Evolutionary conservation across 1,284 basidiomycete genomes (phyloP).

Genomic region (Ustilago vetiveriae): DNA sequence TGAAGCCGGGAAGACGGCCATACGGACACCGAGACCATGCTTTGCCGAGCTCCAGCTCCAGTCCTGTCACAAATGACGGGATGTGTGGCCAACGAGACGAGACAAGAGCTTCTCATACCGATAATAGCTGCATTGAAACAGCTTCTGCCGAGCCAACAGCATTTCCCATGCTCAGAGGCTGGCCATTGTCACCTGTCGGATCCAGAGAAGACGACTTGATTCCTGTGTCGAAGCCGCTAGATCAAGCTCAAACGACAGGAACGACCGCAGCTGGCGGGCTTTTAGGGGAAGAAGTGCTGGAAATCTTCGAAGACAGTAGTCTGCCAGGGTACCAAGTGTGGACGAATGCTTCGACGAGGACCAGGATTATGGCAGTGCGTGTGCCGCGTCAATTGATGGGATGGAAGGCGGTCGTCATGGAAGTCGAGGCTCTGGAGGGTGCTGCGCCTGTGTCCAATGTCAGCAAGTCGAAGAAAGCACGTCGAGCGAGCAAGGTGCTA

Average conservation of each 20-base stretch:
- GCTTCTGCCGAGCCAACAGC: background rate
- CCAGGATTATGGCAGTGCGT: conserved; percentile 6
- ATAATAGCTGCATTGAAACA: too few species aligned
- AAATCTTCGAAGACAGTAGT: conserved; percentile 24
- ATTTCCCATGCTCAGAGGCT: background rate
- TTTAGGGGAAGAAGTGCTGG: conserved; percentile 8
- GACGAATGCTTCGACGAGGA: background rate
- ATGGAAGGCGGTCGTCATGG: conserved; percentile 45
- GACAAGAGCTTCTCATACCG: too few species aligned
- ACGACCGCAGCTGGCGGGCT: background rate
- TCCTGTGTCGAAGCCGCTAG: background rate
- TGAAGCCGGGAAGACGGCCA: too few species aligned
- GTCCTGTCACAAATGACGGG: too few species aligned
- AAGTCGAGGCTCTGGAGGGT: conserved; percentile 3
- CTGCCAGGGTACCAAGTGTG: conserved; percentile 32
- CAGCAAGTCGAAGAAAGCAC: conserved; percentile 5
- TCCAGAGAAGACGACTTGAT: background rate
- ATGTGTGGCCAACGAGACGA: too few species aligned
- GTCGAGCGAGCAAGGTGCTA: conserved; percentile 23
- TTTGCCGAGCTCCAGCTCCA: too few species aligned
- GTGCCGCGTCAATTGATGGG: conserved; percentile 37
- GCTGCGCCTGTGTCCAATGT: background rate
- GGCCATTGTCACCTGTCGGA: background rate
- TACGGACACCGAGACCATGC: too few species aligned
- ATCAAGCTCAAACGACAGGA: background rate